Conservation (phyloP, 345 rosid genomes). For the Lumnitzera littorea region DNA sequence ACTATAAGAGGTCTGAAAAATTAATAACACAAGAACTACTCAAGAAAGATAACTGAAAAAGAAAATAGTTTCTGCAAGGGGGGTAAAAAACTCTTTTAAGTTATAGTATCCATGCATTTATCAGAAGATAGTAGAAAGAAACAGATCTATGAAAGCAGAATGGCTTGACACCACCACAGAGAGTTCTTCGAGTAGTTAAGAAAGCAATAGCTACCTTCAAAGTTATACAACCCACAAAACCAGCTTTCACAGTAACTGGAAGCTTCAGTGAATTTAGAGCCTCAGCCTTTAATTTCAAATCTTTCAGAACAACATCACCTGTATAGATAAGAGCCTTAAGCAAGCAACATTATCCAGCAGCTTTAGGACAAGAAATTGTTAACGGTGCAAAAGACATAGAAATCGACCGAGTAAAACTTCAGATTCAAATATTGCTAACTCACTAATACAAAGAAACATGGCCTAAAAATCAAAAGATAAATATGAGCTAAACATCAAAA, state of each 20-base stretch:
- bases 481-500: too few relatives aligned
- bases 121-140: too few relatives aligned
- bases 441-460: background rate
- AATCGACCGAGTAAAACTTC: too few relatives aligned
- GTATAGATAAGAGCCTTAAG: conserved; percentile 4
- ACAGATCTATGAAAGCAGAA: too few relatives aligned
- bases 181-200: background rate
- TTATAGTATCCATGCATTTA: too few relatives aligned
- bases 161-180: too few relatives aligned
- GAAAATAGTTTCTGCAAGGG: too few relatives aligned
- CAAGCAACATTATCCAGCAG: background rate
- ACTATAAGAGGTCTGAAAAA: too few relatives aligned
- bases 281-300: conserved; percentile 88
- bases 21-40: too few relatives aligned
- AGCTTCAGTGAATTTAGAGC: conserved; percentile 88
- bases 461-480: background rate
- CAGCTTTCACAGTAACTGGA: conserved; percentile 95
- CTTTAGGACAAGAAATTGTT: background rate
- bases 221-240: conserved; percentile 90
- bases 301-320: conserved; percentile 98
- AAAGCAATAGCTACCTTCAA: conserved; percentile 50
- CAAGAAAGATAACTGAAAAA: too few relatives aligned
- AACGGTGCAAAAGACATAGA: background rate
- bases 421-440: background rate
- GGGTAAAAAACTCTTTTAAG: too few relatives aligned